Base-by-base conservation (phyloP, 2,329 filamentous ascomycete species). In the Fusarium transvaalense region DNA sequence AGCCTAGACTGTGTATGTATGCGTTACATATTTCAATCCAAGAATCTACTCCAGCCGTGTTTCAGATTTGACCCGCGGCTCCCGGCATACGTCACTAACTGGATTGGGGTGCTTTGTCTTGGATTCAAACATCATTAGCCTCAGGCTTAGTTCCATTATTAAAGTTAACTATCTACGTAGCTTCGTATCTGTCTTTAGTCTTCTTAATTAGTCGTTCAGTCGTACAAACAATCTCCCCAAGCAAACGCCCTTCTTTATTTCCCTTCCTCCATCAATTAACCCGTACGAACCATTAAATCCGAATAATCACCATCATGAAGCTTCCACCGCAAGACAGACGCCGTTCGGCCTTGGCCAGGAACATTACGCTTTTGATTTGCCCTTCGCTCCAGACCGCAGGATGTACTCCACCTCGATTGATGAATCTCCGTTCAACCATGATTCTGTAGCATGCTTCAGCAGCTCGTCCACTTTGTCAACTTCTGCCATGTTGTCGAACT, bases 301-400 rank as follows among this genome's bases (percentile, higher is more conserved):
- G 37, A 31, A 66, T 41, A n/a, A 45, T 42, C 42, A 42, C 23
- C 42, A 29, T 52, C 34, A 27, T 61, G 31, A 51, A 55, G 38
- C 32, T 46, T 25, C 59, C 48, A 46, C 62, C 47, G n/a, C 15
- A 15, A 27, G 46, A 38, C 54, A 56, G 39, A 59, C 35, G 29
- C 41, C 23, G 17, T 51, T 46, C 43, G 42, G 59, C 56, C 46
- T 46, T 29, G 32, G 41, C 59, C 59, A 43, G 66, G 60, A 67
- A 29, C 42, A 50, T 65, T 64, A 69, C 15, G 41, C 57, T 45
- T 38, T 69, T 17, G 58, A 53, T 62, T 77, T 77, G 14, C 75
- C 76, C 54, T 76, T 77, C 9, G 56, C 74, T 55, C 47, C 63
- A 38, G 72, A 67, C 38, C 50, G 67, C 35, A 76, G 47, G 34